phyloP scores from a whole-genome alignment of 352 stramenopile species.

The Aphanomyces invadans region DNA sequence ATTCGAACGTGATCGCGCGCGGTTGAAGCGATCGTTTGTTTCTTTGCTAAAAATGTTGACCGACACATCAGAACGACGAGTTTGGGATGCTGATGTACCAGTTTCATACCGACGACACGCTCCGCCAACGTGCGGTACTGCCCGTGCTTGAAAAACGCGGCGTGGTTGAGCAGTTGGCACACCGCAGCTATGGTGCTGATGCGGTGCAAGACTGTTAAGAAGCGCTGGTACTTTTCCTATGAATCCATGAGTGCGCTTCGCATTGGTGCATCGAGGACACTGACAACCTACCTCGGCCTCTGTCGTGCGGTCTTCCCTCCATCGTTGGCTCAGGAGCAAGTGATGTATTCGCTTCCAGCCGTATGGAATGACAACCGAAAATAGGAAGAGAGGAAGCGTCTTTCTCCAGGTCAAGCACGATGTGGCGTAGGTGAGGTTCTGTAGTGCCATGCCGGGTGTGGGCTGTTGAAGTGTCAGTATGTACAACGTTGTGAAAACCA shows the following conservation, averaged over 20 bases:
- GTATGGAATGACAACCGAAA: slow-evolving; percentile 66
- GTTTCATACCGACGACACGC: slow-evolving; percentile 54
- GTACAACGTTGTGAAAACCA: too few species aligned
- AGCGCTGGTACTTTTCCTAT: slow-evolving; percentile 23
- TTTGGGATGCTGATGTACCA: too few species aligned
- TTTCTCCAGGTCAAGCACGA: slow-evolving; percentile 42
- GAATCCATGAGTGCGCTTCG: not conserved
- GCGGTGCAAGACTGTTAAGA: slow-evolving; percentile 56
- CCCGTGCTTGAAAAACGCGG: slow-evolving; percentile 63
- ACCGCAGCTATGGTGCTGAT: slow-evolving; percentile 58
- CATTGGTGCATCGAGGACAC: not conserved
- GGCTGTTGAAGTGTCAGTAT: slow-evolving; percentile 30
- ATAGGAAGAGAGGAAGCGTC: slow-evolving; percentile 48
- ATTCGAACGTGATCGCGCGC: slow-evolving; percentile 78
- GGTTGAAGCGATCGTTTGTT: slow-evolving; percentile 30
- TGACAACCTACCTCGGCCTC: slow-evolving; percentile 6
- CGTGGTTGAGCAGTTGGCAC: slow-evolving; percentile 62
- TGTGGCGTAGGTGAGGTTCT: slow-evolving; percentile 60
- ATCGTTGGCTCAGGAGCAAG: slow-evolving; percentile 15
- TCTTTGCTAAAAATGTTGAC: too few species aligned
- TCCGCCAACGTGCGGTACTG: slow-evolving; percentile 65
- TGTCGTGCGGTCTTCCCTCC: slow-evolving; percentile 17
- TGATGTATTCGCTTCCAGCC: slow-evolving; percentile 61
- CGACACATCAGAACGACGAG: too few species aligned
- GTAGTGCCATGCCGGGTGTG: slow-evolving; percentile 76